Evolutionary conservation across 2,329 filamentous ascomycete genomes (phyloP).

Genomic region (Penicillium sclerotiorum): DNA sequence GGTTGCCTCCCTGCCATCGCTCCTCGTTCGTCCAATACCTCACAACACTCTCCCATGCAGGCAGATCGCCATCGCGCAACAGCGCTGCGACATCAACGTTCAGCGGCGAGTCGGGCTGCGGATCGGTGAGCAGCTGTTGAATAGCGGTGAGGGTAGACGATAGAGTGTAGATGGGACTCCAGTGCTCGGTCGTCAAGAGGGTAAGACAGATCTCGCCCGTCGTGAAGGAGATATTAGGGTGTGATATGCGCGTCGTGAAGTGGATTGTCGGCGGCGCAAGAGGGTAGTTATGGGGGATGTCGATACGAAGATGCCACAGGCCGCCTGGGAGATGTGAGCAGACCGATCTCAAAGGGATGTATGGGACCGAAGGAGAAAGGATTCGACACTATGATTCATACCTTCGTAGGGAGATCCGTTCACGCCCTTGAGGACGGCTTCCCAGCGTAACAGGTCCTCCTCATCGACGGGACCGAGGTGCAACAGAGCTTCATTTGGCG

Average conservation of each 20-base stretch:
- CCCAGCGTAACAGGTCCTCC: constrained; percentile 61
- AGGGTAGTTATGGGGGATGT: constrained; percentile 77
- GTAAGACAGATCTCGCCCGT: constrained; percentile 95
- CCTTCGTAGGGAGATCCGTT: constrained; percentile 63
- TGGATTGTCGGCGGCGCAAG: constrained; percentile 72
- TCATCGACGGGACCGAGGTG: constrained; percentile 61
- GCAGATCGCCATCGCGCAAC: constrained; percentile 47
- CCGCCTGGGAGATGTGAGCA: constrained; percentile 55
- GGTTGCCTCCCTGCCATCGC: constrained; percentile 43
- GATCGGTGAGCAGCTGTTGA: constrained; percentile 50
- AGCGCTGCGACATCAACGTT: constrained; percentile 53
- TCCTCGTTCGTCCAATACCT: constrained; percentile 52
- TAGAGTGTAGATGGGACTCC: constrained; percentile 85
- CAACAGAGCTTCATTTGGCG: constrained; percentile 59
- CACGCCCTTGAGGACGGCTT: constrained; percentile 63
- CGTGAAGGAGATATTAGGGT: constrained; percentile 74
- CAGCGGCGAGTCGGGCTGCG: constrained; percentile 50
- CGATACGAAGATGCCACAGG: constrained; percentile 79
- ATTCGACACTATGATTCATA: constrained; percentile 26
- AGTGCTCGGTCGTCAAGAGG: constrained; percentile 70
- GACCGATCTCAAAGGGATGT: neutral
- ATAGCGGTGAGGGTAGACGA: constrained; percentile 49
- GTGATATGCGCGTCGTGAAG: constrained; percentile 83
- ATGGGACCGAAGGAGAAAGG: neutral
- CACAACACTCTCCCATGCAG: constrained; percentile 50